These are phyloP conservation scores for Pezicula carpinea DNA, from an alignment of 2,329 filamentous ascomycete genomes.

Conservation along the genomic window DNA sequence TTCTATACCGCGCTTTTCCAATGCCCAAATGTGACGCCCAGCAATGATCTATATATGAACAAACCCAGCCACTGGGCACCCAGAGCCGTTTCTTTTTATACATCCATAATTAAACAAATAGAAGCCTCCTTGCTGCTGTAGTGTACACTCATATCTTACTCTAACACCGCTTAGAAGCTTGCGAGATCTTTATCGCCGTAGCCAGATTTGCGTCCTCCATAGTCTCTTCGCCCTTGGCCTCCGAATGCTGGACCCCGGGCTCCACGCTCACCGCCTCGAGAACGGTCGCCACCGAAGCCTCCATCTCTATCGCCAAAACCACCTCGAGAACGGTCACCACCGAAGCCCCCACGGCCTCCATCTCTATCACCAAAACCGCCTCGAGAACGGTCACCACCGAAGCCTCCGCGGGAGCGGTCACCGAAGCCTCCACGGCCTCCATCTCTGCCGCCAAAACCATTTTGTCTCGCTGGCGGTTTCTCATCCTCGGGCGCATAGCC, in stretches of 20 bases:
- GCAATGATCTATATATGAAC: too few species aligned
- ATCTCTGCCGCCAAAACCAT: slow-evolving; percentile 1
- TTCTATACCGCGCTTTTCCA: too few species aligned
- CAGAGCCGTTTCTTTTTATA: too few species aligned
- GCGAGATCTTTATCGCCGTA: too few species aligned
- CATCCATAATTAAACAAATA: too few species aligned
- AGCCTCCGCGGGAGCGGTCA: background rate
- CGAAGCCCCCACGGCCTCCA: slow-evolving; percentile 6
- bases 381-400: slow-evolving; percentile 7
- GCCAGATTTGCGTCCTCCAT: background rate
- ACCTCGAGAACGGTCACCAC: slow-evolving; percentile 6
- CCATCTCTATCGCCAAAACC: too few species aligned
- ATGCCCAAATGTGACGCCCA: too few species aligned
- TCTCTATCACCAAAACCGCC: slow-evolving; percentile 7
- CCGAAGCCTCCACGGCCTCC: background rate
- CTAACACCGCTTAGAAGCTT: too few species aligned
- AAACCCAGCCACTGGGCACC: too few species aligned
- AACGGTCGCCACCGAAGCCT: slow-evolving; percentile 7
- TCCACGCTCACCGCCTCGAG: slow-evolving; percentile 5
- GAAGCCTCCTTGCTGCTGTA: too few species aligned
- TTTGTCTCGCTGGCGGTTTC: background rate
- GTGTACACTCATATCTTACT: too few species aligned
- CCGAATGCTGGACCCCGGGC: slow-evolving; percentile 7
- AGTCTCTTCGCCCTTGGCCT: slow-evolving; percentile 4
- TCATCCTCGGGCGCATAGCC: background rate